Evolutionary conservation across 2,329 filamentous ascomycete species (phyloP).

Genomic region (Xylaria sp.): DNA sequence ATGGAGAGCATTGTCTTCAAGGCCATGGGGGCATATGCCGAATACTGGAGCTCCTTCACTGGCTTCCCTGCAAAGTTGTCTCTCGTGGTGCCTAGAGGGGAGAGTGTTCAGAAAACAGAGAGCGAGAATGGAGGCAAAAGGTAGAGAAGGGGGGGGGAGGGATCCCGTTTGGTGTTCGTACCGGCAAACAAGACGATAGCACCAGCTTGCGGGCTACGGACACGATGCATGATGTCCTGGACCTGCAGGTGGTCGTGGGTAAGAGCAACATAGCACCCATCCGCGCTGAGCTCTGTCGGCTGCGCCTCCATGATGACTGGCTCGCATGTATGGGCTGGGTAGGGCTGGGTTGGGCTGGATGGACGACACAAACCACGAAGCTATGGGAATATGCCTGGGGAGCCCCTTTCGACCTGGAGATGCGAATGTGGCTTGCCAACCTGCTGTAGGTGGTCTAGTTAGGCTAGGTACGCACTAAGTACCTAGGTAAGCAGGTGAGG

Average conservation of each 20-base stretch:
- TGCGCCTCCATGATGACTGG: slow-evolving; percentile 34
- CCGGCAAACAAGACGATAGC: slow-evolving; percentile 80
- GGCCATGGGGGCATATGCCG: slow-evolving; percentile 73
- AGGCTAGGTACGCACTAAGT: neutral
- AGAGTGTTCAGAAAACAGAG: slow-evolving; percentile 22
- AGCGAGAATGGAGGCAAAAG: neutral
- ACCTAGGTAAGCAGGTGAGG: no score
- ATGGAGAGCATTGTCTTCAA: slow-evolving; percentile 72
- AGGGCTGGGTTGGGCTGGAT: neutral
- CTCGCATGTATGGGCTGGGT: neutral
- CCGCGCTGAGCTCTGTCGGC: slow-evolving; percentile 51
- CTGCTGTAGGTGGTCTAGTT: neutral
- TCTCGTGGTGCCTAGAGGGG: slow-evolving; percentile 70
- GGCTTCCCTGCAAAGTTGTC: slow-evolving; percentile 73
- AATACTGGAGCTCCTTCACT: slow-evolving; percentile 78
- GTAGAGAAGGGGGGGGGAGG: neutral
- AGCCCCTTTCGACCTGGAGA: no score
- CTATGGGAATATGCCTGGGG: no score
- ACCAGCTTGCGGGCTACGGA: slow-evolving; percentile 75
- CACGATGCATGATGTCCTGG: slow-evolving; percentile 63
- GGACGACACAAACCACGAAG: no score
- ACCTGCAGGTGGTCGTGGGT: slow-evolving; percentile 67
- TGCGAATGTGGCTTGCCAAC: neutral
- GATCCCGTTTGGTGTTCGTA: slow-evolving; percentile 46
- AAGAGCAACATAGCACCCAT: slow-evolving; percentile 69